phyloP scores from a whole-genome alignment of 331 rosid species.

The Quercus tomentella region DNA sequence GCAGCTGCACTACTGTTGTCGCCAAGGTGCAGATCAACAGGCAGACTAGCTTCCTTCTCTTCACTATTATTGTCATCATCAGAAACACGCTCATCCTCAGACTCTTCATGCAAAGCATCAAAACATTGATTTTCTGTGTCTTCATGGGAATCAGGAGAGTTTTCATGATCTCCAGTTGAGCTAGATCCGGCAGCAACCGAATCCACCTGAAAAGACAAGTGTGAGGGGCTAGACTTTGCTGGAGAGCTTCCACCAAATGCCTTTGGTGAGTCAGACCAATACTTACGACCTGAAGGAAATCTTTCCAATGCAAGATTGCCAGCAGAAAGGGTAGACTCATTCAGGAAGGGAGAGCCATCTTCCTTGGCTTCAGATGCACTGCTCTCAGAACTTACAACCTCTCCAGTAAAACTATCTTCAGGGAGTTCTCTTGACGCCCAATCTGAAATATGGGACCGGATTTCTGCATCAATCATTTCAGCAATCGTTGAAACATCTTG shows the following conservation, averaged over 20 bases:
- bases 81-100: slow-evolving; percentile 15
- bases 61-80: slow-evolving; percentile 4
- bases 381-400: slow-evolving; percentile 28
- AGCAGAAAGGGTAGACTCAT: slow-evolving; percentile 23
- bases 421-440: slow-evolving; percentile 47
- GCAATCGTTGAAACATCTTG: slow-evolving; percentile 89
- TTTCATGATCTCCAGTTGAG: slow-evolving; percentile 18
- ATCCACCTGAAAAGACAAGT: slow-evolving; percentile 30
- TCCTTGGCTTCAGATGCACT: slow-evolving; percentile 34
- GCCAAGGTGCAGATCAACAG: slow-evolving; percentile 21
- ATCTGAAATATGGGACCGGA: slow-evolving; percentile 52
- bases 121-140: slow-evolving; percentile 14
- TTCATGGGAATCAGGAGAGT: slow-evolving; percentile 4
- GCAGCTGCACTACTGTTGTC: slow-evolving; percentile 20
- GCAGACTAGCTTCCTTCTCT: slow-evolving; percentile 25
- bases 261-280: slow-evolving; percentile 89
- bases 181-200: slow-evolving; percentile 17
- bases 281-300: slow-evolving; percentile 87
- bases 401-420: slow-evolving; percentile 22
- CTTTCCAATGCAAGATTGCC: slow-evolving; percentile 62
- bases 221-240: slow-evolving; percentile 34
- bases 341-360: slow-evolving; percentile 32
- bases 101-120: slow-evolving; percentile 17
- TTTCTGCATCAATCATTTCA: slow-evolving; percentile 73
- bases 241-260: slow-evolving; percentile 53